Conservation (phyloP, 192 early-diverging fungal genomes). For the Coemansia sp. region DNA sequence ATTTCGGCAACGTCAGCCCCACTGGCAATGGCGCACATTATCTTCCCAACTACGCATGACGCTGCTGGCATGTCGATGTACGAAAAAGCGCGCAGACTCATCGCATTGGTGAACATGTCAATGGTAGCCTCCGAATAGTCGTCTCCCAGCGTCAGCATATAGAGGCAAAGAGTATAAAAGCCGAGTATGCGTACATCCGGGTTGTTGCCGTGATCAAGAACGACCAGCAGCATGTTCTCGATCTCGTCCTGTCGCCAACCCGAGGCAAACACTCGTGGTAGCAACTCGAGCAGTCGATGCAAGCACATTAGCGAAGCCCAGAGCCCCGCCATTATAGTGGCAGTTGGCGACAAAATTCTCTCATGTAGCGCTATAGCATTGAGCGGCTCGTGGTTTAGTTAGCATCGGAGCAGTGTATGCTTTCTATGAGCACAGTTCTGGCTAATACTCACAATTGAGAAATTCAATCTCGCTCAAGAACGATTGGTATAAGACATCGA, state of each 20-base stretch:
- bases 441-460: conserved; percentile 38
- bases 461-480: conserved; percentile 25
- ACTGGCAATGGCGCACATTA: conserved; percentile 42
- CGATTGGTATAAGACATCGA: conserved; percentile 19
- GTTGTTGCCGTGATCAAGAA: conserved; percentile 52
- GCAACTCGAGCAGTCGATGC: conserved; percentile 24
- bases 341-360: conserved; percentile 31
- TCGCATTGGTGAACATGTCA: conserved; percentile 41
- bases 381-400: neutral
- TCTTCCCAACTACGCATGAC: conserved; percentile 26
- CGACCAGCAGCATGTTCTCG: conserved; percentile 45
- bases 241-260: conserved; percentile 40
- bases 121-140: conserved; percentile 21
- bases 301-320: conserved; percentile 26
- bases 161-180: conserved; percentile 25
- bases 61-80: conserved; percentile 44
- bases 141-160: conserved; percentile 23
- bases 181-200: conserved; percentile 41
- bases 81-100: conserved; percentile 36
- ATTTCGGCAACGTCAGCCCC: conserved; percentile 33
- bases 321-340: conserved; percentile 10
- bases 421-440: neutral
- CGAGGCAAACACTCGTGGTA: conserved; percentile 32
- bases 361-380: conserved; percentile 29
- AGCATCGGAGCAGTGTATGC: neutral